These are phyloP conservation scores for Alternaria atra DNA, from an alignment of 2,329 filamentous ascomycete genomes.

Conservation along the genomic window DNA sequence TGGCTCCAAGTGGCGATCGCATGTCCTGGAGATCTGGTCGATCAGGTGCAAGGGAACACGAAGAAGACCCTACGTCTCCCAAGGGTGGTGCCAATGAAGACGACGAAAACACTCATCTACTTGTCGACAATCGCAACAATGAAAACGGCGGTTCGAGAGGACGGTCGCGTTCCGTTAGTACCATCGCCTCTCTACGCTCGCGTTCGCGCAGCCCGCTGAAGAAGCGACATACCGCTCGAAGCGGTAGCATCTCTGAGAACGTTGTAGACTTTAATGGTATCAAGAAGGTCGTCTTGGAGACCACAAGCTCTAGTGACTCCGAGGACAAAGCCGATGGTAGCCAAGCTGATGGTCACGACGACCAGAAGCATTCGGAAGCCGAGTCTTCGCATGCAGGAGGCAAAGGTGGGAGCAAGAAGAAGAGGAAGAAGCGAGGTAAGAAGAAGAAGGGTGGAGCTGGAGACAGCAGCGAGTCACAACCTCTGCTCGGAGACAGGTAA, in stretches of 20 bases:
- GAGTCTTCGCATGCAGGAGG: constrained; percentile 32
- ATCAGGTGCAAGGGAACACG: constrained; percentile 21
- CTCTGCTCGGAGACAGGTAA: constrained; percentile 36
- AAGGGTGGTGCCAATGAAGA: constrained; percentile 26
- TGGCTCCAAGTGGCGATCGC: constrained; percentile 40
- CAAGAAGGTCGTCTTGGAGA: constrained; percentile 78
- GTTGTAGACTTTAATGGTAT: constrained; percentile 77
- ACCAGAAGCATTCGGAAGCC: constrained; percentile 31
- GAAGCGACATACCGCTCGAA: constrained; percentile 65
- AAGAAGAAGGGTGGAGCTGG: constrained; percentile 46
- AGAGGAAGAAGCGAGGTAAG: constrained; percentile 50
- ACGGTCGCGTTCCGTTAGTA: constrained; percentile 41
- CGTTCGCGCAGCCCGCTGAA: constrained; percentile 36
- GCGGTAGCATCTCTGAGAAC: constrained; percentile 81
- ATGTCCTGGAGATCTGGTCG: constrained; percentile 42
- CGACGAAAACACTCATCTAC: constrained; percentile 26
- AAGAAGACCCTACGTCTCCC: constrained; percentile 37
- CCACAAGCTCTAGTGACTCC: constrained; percentile 65
- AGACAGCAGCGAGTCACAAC: constrained; percentile 42
- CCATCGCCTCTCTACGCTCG: constrained; percentile 45
- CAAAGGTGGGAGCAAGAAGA: constrained; percentile 43
- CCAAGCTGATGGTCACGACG: constrained; percentile 34
- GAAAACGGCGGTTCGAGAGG: constrained; percentile 13
- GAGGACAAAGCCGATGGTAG: constrained; percentile 33
- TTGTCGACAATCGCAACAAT: constrained; percentile 26